These are phyloP conservation scores for Ensete glaucum DNA, from an alignment of 176 grass and related monocot species.

Conservation along the genomic window DNA sequence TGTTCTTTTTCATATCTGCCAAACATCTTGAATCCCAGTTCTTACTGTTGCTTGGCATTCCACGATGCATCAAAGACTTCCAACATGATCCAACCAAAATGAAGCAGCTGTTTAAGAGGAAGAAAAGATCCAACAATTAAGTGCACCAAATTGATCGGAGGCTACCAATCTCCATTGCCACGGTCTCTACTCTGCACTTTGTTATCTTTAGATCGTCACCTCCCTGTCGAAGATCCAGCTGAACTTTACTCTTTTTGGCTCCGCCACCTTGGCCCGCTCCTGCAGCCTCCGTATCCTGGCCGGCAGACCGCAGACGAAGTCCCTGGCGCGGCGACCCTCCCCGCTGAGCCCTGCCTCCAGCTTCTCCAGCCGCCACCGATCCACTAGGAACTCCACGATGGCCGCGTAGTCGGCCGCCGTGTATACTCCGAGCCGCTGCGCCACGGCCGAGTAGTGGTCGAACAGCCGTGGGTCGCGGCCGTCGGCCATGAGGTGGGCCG, in stretches of 20 bases:
- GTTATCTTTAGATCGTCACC: slow-evolving; percentile 27
- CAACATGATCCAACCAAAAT: too few relatives aligned
- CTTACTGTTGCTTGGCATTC: too few relatives aligned
- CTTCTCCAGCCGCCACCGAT: slow-evolving; percentile 52
- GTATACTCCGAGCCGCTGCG: slow-evolving; percentile 61
- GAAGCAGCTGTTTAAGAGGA: too few relatives aligned
- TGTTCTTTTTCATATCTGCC: too few relatives aligned
- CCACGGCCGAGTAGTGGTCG: slow-evolving; percentile 64
- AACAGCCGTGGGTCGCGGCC: slow-evolving; percentile 55
- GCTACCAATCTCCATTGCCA: too few relatives aligned
- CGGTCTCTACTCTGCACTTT: too few relatives aligned
- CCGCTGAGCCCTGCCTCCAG: slow-evolving; percentile 43
- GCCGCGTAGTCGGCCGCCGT: slow-evolving; percentile 64
- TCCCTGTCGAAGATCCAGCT: slow-evolving; percentile 77
- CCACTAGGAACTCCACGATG: slow-evolving; percentile 74
- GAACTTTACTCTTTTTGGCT: slow-evolving; percentile 39
- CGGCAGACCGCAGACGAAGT: slow-evolving; percentile 64
- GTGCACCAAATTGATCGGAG: too few relatives aligned
- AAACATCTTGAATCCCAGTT: too few relatives aligned
- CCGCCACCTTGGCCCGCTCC: slow-evolving; percentile 51
- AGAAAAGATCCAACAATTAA: too few relatives aligned
- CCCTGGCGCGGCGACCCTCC: slow-evolving; percentile 55
- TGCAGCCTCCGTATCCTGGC: slow-evolving; percentile 48
- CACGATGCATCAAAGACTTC: too few relatives aligned
- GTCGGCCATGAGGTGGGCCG: slow-evolving; percentile 93